These are phyloP conservation scores for Castanea crenata DNA, from an alignment of 306 rosid species.

Conservation along the genomic window DNA sequence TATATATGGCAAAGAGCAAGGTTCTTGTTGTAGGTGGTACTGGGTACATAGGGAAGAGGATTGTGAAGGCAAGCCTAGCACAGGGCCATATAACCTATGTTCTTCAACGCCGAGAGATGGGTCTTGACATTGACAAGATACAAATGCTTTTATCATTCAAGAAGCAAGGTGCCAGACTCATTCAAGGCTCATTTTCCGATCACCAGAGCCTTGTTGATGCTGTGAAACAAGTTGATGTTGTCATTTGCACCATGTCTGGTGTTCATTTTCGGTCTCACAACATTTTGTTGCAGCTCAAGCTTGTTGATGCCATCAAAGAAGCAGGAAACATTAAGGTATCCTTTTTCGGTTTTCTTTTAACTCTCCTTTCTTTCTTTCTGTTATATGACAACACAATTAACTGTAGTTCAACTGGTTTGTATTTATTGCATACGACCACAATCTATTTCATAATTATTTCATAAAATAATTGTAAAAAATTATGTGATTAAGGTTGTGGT, in stretches of 20 bases:
- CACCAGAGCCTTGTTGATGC: constrained; percentile 67
- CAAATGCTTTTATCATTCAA: constrained; percentile 64
- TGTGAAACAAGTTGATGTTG: constrained; percentile 68
- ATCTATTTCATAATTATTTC: too few relatives aligned
- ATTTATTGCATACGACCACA: too few relatives aligned
- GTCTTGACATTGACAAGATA: constrained; percentile 64
- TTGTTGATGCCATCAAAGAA: constrained; percentile 67
- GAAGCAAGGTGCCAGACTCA: constrained; percentile 63
- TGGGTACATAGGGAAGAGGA: constrained; percentile 72
- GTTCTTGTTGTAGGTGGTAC: constrained; percentile 85
- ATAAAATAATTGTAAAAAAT: too few relatives aligned
- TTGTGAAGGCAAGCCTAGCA: constrained; percentile 66
- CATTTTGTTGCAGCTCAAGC: constrained; percentile 72
- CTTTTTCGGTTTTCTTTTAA: too few relatives aligned
- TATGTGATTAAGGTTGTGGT: too few relatives aligned
- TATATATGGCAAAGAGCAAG: constrained; percentile 60
- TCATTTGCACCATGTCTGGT: constrained; percentile 74
- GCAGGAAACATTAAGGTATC: constrained; percentile 83
- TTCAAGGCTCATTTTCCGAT: constrained; percentile 67
- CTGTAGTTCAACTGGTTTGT: too few relatives aligned
- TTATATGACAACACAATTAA: too few relatives aligned
- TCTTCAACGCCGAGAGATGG: constrained; percentile 65
- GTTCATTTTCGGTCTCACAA: constrained; percentile 73
- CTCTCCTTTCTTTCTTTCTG: too few relatives aligned
- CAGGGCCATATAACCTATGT: constrained; percentile 70